Conservation (phyloP, 805 yeast genomes). For the Ogataea philodendri region DNA sequence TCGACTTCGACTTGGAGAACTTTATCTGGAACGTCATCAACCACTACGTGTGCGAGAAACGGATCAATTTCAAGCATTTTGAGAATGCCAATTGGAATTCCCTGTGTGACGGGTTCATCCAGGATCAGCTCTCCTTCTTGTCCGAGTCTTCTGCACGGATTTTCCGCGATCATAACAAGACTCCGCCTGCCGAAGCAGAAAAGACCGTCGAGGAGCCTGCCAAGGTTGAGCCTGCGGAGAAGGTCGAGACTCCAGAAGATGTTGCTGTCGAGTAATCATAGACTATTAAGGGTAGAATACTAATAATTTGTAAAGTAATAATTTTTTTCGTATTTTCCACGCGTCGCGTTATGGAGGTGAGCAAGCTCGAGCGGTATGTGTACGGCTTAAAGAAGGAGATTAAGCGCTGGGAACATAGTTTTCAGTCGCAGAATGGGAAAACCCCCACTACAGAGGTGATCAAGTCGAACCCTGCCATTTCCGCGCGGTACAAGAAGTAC, state of each 20-base stretch:
- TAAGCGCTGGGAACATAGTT: constrained; percentile 56
- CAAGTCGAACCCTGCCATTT: constrained; percentile 37
- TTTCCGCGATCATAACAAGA: constrained; percentile 18
- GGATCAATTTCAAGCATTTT: constrained; percentile 24
- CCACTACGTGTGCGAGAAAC: constrained; percentile 34
- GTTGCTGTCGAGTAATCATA: constrained; percentile 4
- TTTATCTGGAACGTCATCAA: constrained; percentile 35
- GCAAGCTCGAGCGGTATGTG: constrained; percentile 18
- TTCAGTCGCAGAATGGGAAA: constrained; percentile 29
- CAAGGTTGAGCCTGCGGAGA: not conserved
- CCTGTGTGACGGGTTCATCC: constrained; percentile 30
- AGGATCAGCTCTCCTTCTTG: constrained; percentile 28
- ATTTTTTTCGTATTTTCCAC: constrained; percentile 3
- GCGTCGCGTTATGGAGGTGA: constrained; percentile 16
- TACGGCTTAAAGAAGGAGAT: constrained; percentile 40
- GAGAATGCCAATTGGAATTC: constrained; percentile 21
- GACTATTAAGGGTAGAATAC: constrained; percentile 7
- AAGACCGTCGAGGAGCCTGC: constrained; percentile 3
- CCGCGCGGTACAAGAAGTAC: constrained; percentile 35
- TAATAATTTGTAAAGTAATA: constrained; percentile 2
- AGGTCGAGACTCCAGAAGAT: constrained; percentile 5
- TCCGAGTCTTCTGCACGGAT: constrained; percentile 23
- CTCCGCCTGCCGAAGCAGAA: constrained; percentile 3
- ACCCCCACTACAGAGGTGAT: constrained; percentile 49
- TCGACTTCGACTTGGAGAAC: constrained; percentile 34